Base-by-base conservation (phyloP, 2,329 filamentous ascomycete species). In the Alternaria hordeiaustralica region DNA sequence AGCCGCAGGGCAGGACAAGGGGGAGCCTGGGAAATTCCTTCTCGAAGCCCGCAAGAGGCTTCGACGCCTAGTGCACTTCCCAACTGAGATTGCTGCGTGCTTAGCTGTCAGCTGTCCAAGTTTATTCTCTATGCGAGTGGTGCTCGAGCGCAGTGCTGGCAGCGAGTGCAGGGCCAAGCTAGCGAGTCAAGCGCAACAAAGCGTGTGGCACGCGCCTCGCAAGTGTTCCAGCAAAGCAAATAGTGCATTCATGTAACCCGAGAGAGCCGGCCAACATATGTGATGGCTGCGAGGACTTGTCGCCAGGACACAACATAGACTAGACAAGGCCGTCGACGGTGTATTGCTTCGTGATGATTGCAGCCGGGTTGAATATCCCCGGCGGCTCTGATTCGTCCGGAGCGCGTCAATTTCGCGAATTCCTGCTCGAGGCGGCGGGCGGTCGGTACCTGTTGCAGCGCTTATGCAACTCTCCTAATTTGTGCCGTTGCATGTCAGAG, bases 171-270 rank as follows among this genome's bases (percentile, higher is more conserved):
- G 59, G 64, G 55, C 56, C 58, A 60, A 44, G 63, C 54, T 58
- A 60, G 36, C 69, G 71, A 73, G 69, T 73, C 71, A 71, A 67
- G 53, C 33, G 47, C 59, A 59, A 61, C 66, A 64, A 61, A 64
- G 60, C 41, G 33, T 65, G 56, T 41, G 60, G 56, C 56, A 58
- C 46, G 55, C 64, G 62, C 49, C 58, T 46, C 55, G 67, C 58
- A 63, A 45, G 63, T 36, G 45, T 55, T 44, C 46, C 53, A 60
- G 61, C 55, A 64, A 66, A 64, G 57, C 61, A 68, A 66, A 57
- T 44, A 46, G 49, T 53, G 49, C 28, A 36, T 53, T 41, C 49
- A 41, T 41, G 49, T 53, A 53, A n/a, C 41, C 49, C 49, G 49
- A 41, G 28, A n/a, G 28, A 53, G 30, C 28, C 49, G 49, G n/a